Evolutionary conservation across 306 rosid species (phyloP).

Genomic region (Quercus engelmannii): DNA sequence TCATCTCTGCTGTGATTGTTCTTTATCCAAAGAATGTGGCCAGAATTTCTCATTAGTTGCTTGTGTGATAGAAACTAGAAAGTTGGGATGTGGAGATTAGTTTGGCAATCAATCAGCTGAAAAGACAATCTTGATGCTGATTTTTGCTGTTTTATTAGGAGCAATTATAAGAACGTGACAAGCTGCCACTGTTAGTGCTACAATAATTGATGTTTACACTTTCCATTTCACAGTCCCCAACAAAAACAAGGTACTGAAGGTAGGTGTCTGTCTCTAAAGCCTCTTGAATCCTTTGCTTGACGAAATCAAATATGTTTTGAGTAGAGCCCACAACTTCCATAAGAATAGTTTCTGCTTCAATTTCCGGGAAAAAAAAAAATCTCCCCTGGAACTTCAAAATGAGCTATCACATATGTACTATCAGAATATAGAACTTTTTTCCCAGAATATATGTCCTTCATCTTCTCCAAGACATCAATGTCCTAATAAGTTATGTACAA

Average conservation of each 20-base stretch:
- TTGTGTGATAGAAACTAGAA: too few relatives aligned
- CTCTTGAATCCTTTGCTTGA: slow-evolving; percentile 72
- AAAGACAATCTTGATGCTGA: slow-evolving; percentile 75
- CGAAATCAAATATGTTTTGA: slow-evolving; percentile 78
- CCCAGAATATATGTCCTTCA: slow-evolving; percentile 10
- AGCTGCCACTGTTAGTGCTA: slow-evolving; percentile 46
- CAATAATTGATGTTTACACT: slow-evolving; percentile 87
- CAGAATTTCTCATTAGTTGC: too few relatives aligned
- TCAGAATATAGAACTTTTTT: slow-evolving; percentile 51
- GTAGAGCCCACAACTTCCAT: slow-evolving; percentile 90
- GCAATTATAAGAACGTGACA: slow-evolving; percentile 28
- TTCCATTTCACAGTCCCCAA: slow-evolving; percentile 80
- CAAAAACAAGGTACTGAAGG: slow-evolving; percentile 33
- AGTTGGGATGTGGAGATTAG: too few relatives aligned
- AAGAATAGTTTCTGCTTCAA: slow-evolving; percentile 93
- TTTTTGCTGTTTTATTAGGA: slow-evolving; percentile 39
- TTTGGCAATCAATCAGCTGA: background rate
- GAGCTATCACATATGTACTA: slow-evolving; percentile 71
- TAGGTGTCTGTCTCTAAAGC: slow-evolving; percentile 50
- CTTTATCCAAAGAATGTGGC: too few relatives aligned
- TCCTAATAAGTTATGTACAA: too few relatives aligned
- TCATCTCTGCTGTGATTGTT: too few relatives aligned
- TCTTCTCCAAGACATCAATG: too few relatives aligned
- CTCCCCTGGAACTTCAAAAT: slow-evolving; percentile 94
- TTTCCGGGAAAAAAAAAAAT: slow-evolving; percentile 82